Percentiles rank a stretch among this genome's conserved stretches.
Conservation (phyloP, 1,139 yeast genomes). For the Yamadazyma oceani region DNA sequence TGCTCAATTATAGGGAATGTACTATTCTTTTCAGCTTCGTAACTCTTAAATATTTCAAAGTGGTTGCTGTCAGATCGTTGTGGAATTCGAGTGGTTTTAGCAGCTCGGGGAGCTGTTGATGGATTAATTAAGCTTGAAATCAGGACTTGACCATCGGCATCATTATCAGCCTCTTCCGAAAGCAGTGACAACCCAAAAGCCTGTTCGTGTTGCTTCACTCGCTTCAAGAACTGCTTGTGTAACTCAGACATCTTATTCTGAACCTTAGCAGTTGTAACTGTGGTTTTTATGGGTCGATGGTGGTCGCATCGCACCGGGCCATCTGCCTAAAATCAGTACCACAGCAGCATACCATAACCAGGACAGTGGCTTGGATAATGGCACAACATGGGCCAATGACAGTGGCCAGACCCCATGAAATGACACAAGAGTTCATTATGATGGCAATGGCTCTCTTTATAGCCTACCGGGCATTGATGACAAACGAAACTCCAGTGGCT, state of each 20-base stretch:
- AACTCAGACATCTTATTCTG: slow-evolving; percentile 42
- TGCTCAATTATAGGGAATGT: slow-evolving; percentile 17
- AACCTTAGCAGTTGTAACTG: too few species aligned
- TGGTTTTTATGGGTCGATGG: too few species aligned
- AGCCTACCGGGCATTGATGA: slow-evolving; percentile 39
- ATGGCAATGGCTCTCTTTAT: slow-evolving; percentile 44
- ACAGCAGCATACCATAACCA: too few species aligned
- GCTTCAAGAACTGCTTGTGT: slow-evolving; percentile 40
- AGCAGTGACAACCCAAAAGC: slow-evolving; percentile 34
- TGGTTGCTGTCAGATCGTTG: slow-evolving; percentile 16
- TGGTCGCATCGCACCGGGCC: too few species aligned
- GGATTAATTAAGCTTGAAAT: background rate
- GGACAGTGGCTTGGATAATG: too few species aligned
- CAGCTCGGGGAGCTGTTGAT: too few species aligned
- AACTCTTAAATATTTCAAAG: slow-evolving; percentile 21
- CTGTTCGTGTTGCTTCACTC: slow-evolving; percentile 38
- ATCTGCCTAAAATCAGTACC: too few species aligned
- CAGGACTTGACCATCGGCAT: slow-evolving; percentile 1
- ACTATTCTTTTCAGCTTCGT: slow-evolving; percentile 7
- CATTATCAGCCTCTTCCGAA: slow-evolving; percentile 27
- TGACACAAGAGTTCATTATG: slow-evolving; percentile 28
- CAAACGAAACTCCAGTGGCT: slow-evolving; percentile 76
- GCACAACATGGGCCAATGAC: too few species aligned
- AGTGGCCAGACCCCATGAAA: slow-evolving; percentile 2
- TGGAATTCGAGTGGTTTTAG: too few species aligned